Percentiles rank a stretch among this genome's conserved stretches.
These are phyloP conservation scores for Telfairia occidentalis DNA, from an alignment of 331 rosid genomes.

Conservation along the genomic window DNA sequence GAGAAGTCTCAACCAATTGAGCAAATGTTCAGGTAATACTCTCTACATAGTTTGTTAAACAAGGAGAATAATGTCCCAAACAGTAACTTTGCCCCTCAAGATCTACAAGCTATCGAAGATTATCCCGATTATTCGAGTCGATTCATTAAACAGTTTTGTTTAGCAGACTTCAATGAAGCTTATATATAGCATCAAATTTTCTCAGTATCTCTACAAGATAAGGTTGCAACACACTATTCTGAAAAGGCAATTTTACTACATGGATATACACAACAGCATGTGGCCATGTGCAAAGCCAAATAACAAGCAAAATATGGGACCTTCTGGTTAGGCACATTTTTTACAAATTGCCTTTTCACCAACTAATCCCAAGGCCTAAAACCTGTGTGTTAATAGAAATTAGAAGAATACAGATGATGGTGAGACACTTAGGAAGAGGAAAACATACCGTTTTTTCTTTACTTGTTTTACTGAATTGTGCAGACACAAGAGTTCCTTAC, in stretches of 20 bases:
- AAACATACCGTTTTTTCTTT: constrained; percentile 1
- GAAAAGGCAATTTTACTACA: neutral
- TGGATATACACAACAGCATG: too few relatives aligned
- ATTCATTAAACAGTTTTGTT: neutral
- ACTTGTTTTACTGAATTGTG: constrained; percentile 21
- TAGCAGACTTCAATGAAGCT: neutral
- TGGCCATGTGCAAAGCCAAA: too few relatives aligned
- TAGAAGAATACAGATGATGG: neutral
- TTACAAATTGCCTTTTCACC: neutral
- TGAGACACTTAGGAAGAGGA: neutral
- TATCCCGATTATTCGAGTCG: neutral
- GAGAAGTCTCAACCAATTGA: too few relatives aligned
- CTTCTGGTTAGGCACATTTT: too few relatives aligned
- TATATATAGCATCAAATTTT: neutral
- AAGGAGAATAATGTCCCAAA: neutral
- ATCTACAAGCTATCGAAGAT: neutral
- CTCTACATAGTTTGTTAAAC: neutral
- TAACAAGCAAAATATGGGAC: too few relatives aligned
- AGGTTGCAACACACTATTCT: neutral
- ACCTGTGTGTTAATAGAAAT: neutral
- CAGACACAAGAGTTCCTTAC: constrained; percentile 34
- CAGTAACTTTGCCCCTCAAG: neutral
- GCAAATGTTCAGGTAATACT: too few relatives aligned
- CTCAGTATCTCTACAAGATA: neutral
- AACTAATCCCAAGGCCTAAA: neutral